Evolutionary conservation across 345 rosid species (phyloP).

Genomic region (Stellera chamaejasme): DNA sequence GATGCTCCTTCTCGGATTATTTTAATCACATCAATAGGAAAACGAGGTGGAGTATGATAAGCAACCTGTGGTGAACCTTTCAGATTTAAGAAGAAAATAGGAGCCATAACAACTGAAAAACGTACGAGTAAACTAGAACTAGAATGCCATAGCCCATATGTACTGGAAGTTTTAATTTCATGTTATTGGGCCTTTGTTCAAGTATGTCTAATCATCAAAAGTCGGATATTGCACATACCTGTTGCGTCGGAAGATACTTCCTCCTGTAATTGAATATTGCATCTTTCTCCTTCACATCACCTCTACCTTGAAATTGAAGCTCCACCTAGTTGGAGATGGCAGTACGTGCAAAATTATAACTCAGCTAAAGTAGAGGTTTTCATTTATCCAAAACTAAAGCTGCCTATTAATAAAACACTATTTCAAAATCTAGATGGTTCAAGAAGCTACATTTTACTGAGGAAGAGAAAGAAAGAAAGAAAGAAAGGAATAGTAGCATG

Average conservation of each 20-base stretch:
- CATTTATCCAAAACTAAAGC: background rate
- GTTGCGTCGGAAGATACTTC: constrained; percentile 93
- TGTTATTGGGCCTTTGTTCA: too few relatives aligned
- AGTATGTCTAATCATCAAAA: background rate
- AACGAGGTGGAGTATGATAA: constrained; percentile 94
- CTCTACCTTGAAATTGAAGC: constrained; percentile 63
- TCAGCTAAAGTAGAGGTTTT: constrained; percentile 1
- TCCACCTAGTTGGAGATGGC: constrained; percentile 54
- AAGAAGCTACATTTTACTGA: too few relatives aligned
- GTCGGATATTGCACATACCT: constrained; percentile 38
- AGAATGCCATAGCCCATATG: too few relatives aligned
- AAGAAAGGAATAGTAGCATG: too few relatives aligned
- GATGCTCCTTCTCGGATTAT: constrained; percentile 80
- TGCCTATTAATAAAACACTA: too few relatives aligned
- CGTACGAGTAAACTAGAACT: background rate
- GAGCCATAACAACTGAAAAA: background rate
- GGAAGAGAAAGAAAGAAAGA: too few relatives aligned
- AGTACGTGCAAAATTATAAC: constrained; percentile 13
- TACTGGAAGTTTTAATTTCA: too few relatives aligned
- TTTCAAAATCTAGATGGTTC: too few relatives aligned
- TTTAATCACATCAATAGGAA: constrained; percentile 62
- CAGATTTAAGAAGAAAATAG: constrained; percentile 10
- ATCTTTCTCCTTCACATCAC: constrained; percentile 54
- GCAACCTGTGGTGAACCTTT: constrained; percentile 49
- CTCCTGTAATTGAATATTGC: constrained; percentile 85